Conservation (phyloP, 192 early-diverging fungal species). For the Coemansia sp. region DNA sequence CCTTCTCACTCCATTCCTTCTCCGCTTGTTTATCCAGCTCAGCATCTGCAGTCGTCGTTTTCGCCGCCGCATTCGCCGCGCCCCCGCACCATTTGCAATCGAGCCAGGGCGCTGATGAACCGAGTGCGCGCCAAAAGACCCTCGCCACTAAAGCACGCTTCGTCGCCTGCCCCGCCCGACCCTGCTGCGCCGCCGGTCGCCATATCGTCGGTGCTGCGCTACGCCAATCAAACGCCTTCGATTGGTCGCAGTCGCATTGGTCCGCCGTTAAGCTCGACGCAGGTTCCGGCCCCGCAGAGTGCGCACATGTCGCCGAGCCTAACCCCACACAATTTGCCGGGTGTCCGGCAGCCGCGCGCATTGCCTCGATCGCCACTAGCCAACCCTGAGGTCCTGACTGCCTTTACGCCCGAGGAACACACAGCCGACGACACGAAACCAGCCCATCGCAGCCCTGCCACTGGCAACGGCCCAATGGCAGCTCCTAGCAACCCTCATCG, state of each 20-base stretch:
- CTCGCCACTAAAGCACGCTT: conserved; percentile 1
- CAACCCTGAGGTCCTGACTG: conserved; percentile 20
- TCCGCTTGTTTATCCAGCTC: conserved; percentile 12
- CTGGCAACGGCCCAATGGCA: neutral
- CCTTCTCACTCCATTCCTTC: neutral
- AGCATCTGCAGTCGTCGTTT: conserved; percentile 47
- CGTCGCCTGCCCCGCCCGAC: neutral
- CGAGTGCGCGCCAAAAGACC: conserved; percentile 25
- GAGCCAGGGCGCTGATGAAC: conserved; percentile 39
- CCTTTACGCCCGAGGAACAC: neutral
- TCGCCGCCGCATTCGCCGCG: conserved; percentile 40
- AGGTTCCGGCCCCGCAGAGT: neutral
- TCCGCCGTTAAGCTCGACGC: neutral
- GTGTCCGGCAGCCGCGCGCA: conserved; percentile 17
- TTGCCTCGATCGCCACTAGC: conserved; percentile 52
- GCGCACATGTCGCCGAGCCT: neutral
- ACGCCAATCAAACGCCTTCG: neutral
- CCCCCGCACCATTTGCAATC: conserved; percentile 46
- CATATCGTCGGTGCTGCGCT: conserved; percentile 28
- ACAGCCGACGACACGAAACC: neutral
- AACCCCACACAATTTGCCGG: neutral
- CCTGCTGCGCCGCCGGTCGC: conserved; percentile 11
- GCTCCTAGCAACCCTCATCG: neutral
- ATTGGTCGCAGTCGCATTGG: neutral
- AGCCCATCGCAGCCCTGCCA: neutral